A percentile compares a stretch with the other conserved stretches of the same genome.
These are phyloP conservation scores for Penicillium sp. DNA, from an alignment of 2,329 filamentous ascomycete genomes.

Conservation along the genomic window DNA sequence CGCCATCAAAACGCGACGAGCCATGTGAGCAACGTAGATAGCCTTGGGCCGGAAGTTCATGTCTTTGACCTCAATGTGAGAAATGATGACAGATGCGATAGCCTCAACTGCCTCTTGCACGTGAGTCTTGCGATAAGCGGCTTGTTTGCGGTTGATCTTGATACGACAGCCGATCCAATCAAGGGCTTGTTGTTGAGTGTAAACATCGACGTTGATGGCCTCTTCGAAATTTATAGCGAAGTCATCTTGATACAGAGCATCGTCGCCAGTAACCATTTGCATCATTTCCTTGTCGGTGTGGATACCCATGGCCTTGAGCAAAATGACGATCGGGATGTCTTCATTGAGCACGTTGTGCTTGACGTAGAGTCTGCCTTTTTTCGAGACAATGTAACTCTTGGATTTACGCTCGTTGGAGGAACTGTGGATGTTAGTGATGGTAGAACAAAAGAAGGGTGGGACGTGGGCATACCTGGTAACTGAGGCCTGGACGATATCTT, in stretches of 20 bases:
- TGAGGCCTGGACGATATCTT: constrained; percentile 89
- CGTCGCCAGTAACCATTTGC: constrained; percentile 81
- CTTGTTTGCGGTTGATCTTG: constrained; percentile 72
- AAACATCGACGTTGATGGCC: constrained; percentile 75
- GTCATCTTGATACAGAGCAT: constrained; percentile 86
- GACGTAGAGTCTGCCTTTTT: constrained; percentile 86
- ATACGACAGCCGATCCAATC: constrained; percentile 87
- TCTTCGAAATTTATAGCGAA: constrained; percentile 96
- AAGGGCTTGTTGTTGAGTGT: constrained; percentile 90
- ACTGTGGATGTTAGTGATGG: constrained; percentile 49
- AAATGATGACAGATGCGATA: constrained; percentile 86
- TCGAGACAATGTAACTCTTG: constrained; percentile 91
- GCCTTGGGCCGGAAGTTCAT: constrained; percentile 97
- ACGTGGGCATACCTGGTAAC: constrained; percentile 63
- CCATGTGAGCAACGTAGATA: constrained; percentile 95
- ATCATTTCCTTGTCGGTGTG: constrained; percentile 94
- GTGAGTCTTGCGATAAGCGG: constrained; percentile 68
- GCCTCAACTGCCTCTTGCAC: constrained; percentile 91
- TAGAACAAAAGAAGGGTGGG: background rate
- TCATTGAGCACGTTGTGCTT: constrained; percentile 92
- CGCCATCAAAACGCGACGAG: constrained; percentile 90
- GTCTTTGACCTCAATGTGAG: constrained; percentile 86
- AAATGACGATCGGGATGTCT: constrained; percentile 89
- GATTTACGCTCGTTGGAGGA: constrained; percentile 97
- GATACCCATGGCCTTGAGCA: constrained; percentile 89